Base-by-base conservation (phyloP, 768 basidiomycete genomes). In the Boletus vermiculosoides region DNA sequence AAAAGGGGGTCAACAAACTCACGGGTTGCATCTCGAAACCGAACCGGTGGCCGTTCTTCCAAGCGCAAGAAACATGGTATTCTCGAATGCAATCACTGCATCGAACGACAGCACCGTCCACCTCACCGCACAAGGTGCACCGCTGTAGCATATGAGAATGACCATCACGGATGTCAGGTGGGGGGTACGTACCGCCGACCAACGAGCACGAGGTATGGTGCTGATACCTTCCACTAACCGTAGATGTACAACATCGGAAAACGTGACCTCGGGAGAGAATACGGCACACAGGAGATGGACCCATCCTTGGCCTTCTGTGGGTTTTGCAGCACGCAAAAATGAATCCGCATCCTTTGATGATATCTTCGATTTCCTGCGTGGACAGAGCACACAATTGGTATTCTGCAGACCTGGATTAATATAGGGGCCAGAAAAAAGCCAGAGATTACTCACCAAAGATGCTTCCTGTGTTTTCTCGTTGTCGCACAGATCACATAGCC, bases 261-360 rank as follows among this genome's bases (percentile, higher is more conserved):
- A 96, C 5, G 75, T 80, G n/a, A 94, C 74, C 65, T 98, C 95
- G 4, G 88, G 87, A 30, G 86, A 83, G 74, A 93, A 98, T 1
- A 91, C 84, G 3, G 94, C 84, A 75, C 96, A 98, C 4, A 97
- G 73, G 33, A 94, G 78, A 69, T 98, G 96, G 0, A 86, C 86
- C 94, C 94, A 97, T 54, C 89, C 87, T 70, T 92, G 88, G 11
- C 92, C 92, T 75, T 97, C 94, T 0, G 94, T 96, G 8, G 92
- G 92, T 67, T 95, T 96, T 67, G 84, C 85, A 41, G 85, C 84
- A 54, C 92, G 81, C 55, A 94, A 74, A 68, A 80, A 95, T 31
- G 79, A 80, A 63, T 88, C 83, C 5, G 82, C 63, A 5, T 83
- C 75, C 40, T 83, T 80, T 50, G 76, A 74, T 30, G 76, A 71